These are phyloP conservation scores for Aspergillus luchuensis DNA, from an alignment of 2,329 filamentous ascomycete species.

Conservation along the genomic window DNA sequence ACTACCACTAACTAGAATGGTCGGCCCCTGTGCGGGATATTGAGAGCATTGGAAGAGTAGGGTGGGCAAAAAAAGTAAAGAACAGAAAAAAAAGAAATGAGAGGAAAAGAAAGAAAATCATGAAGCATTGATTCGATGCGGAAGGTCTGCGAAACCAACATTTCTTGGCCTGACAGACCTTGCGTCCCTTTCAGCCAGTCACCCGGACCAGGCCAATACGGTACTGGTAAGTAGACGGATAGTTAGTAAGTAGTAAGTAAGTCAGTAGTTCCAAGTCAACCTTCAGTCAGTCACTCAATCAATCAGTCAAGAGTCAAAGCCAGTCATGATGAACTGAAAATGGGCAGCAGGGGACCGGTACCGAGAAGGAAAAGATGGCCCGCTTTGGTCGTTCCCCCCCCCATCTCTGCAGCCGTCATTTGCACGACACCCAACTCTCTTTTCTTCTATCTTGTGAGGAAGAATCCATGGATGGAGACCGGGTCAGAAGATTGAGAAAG, in stretches of 20 bases:
- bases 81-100: neutral
- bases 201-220: constrained; percentile 15
- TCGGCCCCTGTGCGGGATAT: neutral
- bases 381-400: neutral
- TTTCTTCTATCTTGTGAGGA: neutral
- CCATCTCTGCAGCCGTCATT: neutral
- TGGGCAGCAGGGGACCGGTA: neutral
- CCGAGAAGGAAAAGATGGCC: constrained; percentile 1
- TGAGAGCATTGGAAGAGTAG: neutral
- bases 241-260: neutral
- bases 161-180: constrained; percentile 22
- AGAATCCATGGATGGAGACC: neutral
- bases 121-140: constrained; percentile 4
- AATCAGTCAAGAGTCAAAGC: neutral
- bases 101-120: constrained; percentile 6
- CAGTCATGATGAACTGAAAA: neutral
- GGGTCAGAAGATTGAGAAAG: no score
- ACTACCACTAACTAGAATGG: neutral
- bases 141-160: constrained; percentile 19
- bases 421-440: neutral
- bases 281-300: neutral
- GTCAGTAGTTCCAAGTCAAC: neutral
- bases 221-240: neutral
- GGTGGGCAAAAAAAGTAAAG: neutral
- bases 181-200: constrained; percentile 23